Conservation (phyloP, 1,284 basidiomycete genomes). For the Ceratobasidium sp. region DNA sequence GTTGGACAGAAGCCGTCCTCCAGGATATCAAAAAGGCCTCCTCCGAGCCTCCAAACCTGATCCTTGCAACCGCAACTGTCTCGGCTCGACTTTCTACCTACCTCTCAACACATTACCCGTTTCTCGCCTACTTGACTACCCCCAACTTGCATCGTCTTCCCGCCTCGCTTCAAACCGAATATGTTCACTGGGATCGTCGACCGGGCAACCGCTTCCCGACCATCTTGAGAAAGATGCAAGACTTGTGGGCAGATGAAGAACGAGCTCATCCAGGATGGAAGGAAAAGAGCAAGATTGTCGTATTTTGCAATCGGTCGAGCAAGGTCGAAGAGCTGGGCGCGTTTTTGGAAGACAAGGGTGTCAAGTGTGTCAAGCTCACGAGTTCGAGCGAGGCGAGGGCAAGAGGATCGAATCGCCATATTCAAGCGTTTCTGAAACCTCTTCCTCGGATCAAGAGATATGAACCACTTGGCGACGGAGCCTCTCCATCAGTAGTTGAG, state of each 20-base stretch:
- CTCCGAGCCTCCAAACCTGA: conserved; percentile 73
- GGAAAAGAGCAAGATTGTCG: conserved; percentile 62
- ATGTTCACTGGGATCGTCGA: conserved; percentile 71
- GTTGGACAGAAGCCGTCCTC: conserved; percentile 70
- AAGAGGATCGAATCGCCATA: conserved; percentile 73
- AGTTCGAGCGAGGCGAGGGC: conserved; percentile 55
- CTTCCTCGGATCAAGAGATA: conserved; percentile 1
- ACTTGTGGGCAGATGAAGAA: conserved; percentile 77
- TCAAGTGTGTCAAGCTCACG: conserved; percentile 71
- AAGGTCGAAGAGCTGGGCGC: conserved; percentile 67
- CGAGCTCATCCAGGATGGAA: conserved; percentile 35
- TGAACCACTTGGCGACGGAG: neutral
- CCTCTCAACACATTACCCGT: conserved; percentile 67
- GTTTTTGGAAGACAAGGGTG: conserved; percentile 65
- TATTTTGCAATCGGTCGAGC: conserved; percentile 80
- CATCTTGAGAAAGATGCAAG: conserved; percentile 73
- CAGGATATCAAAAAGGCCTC: conserved; percentile 68
- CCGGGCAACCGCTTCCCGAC: conserved; percentile 76
- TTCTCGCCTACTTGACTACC: conserved; percentile 72
- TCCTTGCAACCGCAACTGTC: conserved; percentile 88
- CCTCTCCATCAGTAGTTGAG: neutral
- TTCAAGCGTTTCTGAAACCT: conserved; percentile 68
- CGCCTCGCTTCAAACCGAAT: conserved; percentile 69
- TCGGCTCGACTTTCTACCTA: conserved; percentile 75
- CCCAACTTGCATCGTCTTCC: conserved; percentile 82